Evolutionary conservation across 495 filamentous ascomycete genomes (phyloP), one percentile per base, ranked within the genome.

Genomic region (Lophium mytilinum): DNA sequence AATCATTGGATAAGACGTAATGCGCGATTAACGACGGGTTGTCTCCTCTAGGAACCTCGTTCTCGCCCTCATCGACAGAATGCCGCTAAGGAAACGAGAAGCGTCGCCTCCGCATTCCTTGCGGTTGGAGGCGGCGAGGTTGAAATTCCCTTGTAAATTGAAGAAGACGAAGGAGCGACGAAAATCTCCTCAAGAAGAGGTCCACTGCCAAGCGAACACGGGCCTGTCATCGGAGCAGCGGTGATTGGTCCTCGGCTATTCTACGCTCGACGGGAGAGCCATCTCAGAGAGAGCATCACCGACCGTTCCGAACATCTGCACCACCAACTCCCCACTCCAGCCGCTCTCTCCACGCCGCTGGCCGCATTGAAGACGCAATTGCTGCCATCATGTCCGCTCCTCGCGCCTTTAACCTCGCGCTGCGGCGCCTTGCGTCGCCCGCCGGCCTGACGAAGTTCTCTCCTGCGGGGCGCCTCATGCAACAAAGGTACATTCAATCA

Each of bases 21-120:
- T 72, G 72, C 60, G 72, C 66, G 72, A 75, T 75, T 75, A 75
- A 75, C 72, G 62, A 75, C 71, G 66, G 72, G 72, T 63, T 42
- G 39, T 12, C 71, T 61, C 56, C 41, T 72, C 68, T 65, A 10
- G 66, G 54, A 66, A 68, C 65, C 55, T 56, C 57, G 33, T 58
- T 9, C 58, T 64, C 37, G 50, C 35, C 34, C 15, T 49, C 51
- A 55, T 42, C 63, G 53, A 52, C 66, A 69, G 53, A 61, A 69
- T 62, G 66, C 58, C 61, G 58, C 41, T 56, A 55, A 30, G 58
- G 10, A 55, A 57, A 55, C 57, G 45, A 48, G 57, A 58, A 47
- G 37, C 58, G 60, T 58, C 62, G 43, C 14, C 46, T 62, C 50
- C 37, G 50, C 62, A 63, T 52, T 15, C 50, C 62, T 37, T 18